Evolutionary conservation across 2,329 filamentous ascomycete species (phyloP).

Genomic region (Pyrenophora tritici-repentis): DNA sequence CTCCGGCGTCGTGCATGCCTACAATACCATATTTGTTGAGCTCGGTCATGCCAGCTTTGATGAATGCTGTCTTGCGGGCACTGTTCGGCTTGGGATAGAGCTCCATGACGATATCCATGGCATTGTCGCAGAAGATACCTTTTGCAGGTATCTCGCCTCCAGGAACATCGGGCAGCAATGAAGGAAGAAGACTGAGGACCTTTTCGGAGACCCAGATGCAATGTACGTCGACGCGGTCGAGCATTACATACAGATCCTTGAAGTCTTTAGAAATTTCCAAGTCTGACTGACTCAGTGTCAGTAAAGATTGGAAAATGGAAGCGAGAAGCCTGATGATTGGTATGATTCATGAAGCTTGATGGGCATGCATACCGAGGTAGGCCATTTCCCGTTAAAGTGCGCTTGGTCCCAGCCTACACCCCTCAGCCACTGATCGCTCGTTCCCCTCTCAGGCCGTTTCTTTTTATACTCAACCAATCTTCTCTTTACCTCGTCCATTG

Average conservation of each 20-base stretch:
- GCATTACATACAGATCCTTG: constrained; percentile 66
- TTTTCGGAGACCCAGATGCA: constrained; percentile 71
- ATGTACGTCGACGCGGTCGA: constrained; percentile 72
- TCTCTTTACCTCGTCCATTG: constrained; percentile 59
- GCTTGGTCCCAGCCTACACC: constrained; percentile 75
- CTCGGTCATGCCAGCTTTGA: constrained; percentile 65
- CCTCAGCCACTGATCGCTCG: constrained; percentile 64
- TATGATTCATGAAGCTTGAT: neutral
- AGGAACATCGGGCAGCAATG: constrained; percentile 55
- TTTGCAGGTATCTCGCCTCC: constrained; percentile 70
- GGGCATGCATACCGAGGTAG: constrained; percentile 60
- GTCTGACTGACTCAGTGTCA: constrained; percentile 54
- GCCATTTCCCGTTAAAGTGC: constrained; percentile 64
- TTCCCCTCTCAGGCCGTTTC: constrained; percentile 58
- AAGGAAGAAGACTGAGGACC: constrained; percentile 65
- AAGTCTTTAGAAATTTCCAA: constrained; percentile 60
- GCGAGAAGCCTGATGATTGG: too few relatives aligned
- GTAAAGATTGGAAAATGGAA: neutral
- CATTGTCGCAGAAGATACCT: constrained; percentile 76
- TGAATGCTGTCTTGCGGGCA: constrained; percentile 59
- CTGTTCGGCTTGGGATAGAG: constrained; percentile 62
- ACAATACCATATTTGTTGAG: constrained; percentile 69
- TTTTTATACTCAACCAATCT: constrained; percentile 60
- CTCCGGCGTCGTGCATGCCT: constrained; percentile 71
- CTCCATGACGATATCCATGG: constrained; percentile 65